Evolutionary conservation across 2,329 filamentous ascomycete genomes (phyloP), one percentile per base, ranked within the genome.

Genomic region (Zasmidium cellare): DNA sequence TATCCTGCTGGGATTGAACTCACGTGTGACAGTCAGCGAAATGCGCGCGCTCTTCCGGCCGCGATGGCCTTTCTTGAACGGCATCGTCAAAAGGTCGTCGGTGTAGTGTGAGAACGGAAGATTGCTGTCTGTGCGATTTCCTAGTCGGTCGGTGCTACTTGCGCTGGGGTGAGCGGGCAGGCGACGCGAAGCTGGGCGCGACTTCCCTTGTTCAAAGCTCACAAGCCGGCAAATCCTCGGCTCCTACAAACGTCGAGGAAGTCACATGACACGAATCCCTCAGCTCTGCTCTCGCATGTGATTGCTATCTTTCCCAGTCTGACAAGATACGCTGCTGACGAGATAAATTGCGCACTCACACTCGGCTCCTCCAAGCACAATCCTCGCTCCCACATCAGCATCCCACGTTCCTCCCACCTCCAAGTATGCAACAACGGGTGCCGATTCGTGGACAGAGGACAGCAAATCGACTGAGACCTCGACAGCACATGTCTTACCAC

Each of bases 31-130:
- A 48, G 53, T 60, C 14, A 67, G 52, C 18, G 61, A 61, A 22
- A 62, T 58, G 45, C 64, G 60, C 44, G 65, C 65, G 50, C 63
- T 61, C 55, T 62, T 64, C 51, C 62, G 62, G 49, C 67, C 65
- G 25, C 63, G 65, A 45, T 66, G 60, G 35, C 66, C 66, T 45
- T 67, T 67, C 51, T 67, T 69, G 60, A 69, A 69, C 24, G 65
- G 65, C 67, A 69, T 69, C 24, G 53, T 47, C n/a, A n/a, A n/a
- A n/a, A n/a, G n/a, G 35, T 41, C 12, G 35, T 41, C 35, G 35
- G 7, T 14, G 35, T 41, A 31, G 7, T 16, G 35, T 14, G 16
- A 9, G 35, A 41, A 14, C 6, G 3, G 35, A 9, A 14, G 35
- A 16, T 18, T 14, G n/a, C 35, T n/a, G 35, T 6, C 16, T 14